Percentiles rank a stretch among this genome's conserved stretches.
These are phyloP conservation scores for Bipolaris gigantea DNA, from an alignment of 2,329 filamentous ascomycete species.

Conservation along the genomic window DNA sequence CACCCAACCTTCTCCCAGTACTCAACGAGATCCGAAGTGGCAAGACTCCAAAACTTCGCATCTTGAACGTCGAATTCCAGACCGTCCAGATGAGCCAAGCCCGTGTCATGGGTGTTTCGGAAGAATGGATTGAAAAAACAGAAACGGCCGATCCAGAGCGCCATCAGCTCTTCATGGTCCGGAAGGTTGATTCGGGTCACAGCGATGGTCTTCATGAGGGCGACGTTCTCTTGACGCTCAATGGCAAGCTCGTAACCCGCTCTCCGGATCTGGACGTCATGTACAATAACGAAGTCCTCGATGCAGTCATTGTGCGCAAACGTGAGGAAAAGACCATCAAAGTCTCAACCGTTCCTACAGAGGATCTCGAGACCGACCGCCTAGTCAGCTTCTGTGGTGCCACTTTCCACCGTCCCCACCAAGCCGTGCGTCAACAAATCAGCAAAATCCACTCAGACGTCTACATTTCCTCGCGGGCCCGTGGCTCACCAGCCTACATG, in stretches of 20 bases:
- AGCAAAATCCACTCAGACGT: constrained; percentile 94
- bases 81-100: constrained; percentile 97
- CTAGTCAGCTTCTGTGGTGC: constrained; percentile 95
- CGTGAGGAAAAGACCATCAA: constrained; percentile 75
- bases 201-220: constrained; percentile 77
- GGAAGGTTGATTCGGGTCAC: constrained; percentile 74
- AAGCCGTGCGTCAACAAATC: constrained; percentile 96
- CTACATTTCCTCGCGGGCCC: constrained; percentile 79
- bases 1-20: constrained; percentile 86
- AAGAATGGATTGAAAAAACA: constrained; percentile 93
- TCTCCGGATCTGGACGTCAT: constrained; percentile 93
- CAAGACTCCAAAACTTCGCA: constrained; percentile 77
- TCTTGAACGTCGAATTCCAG: constrained; percentile 91
- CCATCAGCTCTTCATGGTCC: constrained; percentile 98
- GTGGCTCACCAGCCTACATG: constrained; percentile 44
- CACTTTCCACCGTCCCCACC: constrained; percentile 88
- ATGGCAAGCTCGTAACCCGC: constrained; percentile 88
- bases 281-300: constrained; percentile 84
- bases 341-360: constrained; percentile 82
- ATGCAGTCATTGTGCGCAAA: constrained; percentile 84
- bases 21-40: constrained; percentile 82
- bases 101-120: constrained; percentile 93
- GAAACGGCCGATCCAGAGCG: constrained; percentile 85
- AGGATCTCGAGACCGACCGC: constrained; percentile 88
- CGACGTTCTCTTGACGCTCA: constrained; percentile 88